Evolutionary conservation across 2,329 filamentous ascomycete species (phyloP).

Genomic region (Dryadomyces quercivorus): DNA sequence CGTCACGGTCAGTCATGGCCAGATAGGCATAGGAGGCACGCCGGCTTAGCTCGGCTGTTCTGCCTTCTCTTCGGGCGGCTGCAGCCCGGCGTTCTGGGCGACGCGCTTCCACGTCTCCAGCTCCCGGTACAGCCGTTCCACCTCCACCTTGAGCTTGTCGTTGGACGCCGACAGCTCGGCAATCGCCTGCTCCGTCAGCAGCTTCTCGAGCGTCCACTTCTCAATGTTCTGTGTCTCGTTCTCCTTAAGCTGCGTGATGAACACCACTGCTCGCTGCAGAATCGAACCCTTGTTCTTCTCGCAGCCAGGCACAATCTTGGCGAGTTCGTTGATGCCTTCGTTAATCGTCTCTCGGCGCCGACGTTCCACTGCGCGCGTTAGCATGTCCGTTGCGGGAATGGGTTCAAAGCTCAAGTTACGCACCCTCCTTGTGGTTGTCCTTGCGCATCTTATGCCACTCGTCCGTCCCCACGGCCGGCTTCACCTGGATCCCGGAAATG

Average conservation of each 20-base stretch:
- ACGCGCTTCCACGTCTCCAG: slow-evolving; percentile 68
- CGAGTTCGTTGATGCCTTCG: slow-evolving; percentile 94
- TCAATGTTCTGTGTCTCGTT: slow-evolving; percentile 91
- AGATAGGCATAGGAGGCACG: too few species aligned
- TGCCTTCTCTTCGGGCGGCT: slow-evolving; percentile 25
- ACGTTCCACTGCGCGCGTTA: slow-evolving; percentile 62
- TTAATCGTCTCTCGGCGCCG: slow-evolving; percentile 97
- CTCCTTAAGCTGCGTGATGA: slow-evolving; percentile 89
- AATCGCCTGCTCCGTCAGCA: slow-evolving; percentile 79
- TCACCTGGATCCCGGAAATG: slow-evolving; percentile 26
- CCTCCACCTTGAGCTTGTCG: slow-evolving; percentile 74
- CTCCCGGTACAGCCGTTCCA: slow-evolving; percentile 65
- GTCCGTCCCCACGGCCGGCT: slow-evolving; percentile 86
- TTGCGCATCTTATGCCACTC: slow-evolving; percentile 97
- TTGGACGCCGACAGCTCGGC: slow-evolving; percentile 78
- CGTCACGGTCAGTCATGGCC: too few species aligned
- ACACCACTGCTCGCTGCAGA: slow-evolving; percentile 81
- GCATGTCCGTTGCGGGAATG: slow-evolving; percentile 1
- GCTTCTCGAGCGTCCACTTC: slow-evolving; percentile 85
- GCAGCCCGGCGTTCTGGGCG: slow-evolving; percentile 47
- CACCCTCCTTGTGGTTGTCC: slow-evolving; percentile 98
- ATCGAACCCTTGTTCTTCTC: slow-evolving; percentile 99
- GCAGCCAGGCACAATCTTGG: slow-evolving; percentile 93
- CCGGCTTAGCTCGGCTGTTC: slow-evolving; percentile 17
- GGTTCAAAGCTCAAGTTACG: slow-evolving; percentile 16